phyloP scores from a whole-genome alignment of 2,329 filamentous ascomycete genomes.

The Phaeophleospora eucalypticola region DNA sequence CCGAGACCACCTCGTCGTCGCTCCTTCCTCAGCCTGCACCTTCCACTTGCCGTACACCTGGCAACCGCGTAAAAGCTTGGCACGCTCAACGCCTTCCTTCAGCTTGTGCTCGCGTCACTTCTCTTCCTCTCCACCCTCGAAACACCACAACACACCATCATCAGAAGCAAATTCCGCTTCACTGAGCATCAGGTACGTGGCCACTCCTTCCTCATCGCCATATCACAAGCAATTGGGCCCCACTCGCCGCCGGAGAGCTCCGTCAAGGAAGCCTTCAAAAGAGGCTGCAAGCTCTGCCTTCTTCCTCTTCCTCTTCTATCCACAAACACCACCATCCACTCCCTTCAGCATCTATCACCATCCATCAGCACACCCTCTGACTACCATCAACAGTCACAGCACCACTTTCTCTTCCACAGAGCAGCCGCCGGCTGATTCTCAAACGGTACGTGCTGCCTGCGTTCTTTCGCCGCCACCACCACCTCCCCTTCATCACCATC shows the following conservation, averaged over 20 bases:
- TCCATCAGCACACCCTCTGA: slow-evolving; percentile 3
- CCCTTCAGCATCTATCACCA: slow-evolving; percentile 1
- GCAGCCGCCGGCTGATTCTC: slow-evolving; percentile 6
- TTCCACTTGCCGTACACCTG: too few relatives aligned
- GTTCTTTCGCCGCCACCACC: background rate
- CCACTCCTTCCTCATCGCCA: background rate
- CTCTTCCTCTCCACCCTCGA: too few relatives aligned
- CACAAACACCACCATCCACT: background rate
- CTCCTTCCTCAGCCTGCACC: too few relatives aligned
- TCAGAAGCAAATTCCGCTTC: too few relatives aligned
- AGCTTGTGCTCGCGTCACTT: too few relatives aligned
- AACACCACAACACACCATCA: too few relatives aligned
- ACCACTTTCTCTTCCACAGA: slow-evolving; percentile 4
- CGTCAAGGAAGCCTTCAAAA: background rate
- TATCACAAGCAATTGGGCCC: background rate
- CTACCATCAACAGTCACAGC: slow-evolving; percentile 3
- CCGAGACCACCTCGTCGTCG: too few relatives aligned
- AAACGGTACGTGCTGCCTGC: slow-evolving; percentile 5
- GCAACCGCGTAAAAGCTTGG: too few relatives aligned
- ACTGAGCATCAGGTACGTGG: too few relatives aligned
- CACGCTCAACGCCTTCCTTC: too few relatives aligned
- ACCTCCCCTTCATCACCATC: background rate
- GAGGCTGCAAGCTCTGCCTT: background rate
- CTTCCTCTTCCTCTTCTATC: background rate
- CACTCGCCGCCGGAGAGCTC: background rate